phyloP scores from a whole-genome alignment of 768 basidiomycete genomes.

The Tricholoma terreum region DNA sequence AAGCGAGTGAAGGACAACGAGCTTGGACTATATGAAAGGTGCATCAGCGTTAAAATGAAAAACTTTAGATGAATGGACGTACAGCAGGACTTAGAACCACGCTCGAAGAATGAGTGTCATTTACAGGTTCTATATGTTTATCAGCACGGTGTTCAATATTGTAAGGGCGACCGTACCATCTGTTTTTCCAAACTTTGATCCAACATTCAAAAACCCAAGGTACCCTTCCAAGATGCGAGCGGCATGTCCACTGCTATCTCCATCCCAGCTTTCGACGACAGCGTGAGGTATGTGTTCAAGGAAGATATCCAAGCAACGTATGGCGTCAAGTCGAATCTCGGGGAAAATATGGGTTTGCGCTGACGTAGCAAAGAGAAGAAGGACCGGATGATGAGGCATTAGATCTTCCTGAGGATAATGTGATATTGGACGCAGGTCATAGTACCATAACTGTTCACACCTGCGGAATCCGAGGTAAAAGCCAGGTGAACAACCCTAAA shows the following conservation, averaged over 20 bases:
- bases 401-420: slow-evolving; percentile 54
- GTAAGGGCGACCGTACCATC: slow-evolving; percentile 39
- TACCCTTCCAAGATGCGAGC: slow-evolving; percentile 74
- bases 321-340: slow-evolving; percentile 87
- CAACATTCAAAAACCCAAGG: slow-evolving; percentile 71
- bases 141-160: not conserved
- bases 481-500: slow-evolving; percentile 67
- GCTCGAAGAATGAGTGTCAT: slow-evolving; percentile 59
- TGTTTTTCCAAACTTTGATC: slow-evolving; percentile 56
- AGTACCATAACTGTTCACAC: slow-evolving; percentile 22
- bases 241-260: slow-evolving; percentile 49
- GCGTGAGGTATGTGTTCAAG: slow-evolving; percentile 65
- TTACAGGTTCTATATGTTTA: slow-evolving; percentile 31
- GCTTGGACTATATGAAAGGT: slow-evolving; percentile 57
- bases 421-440: not conserved
- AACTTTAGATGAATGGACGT: slow-evolving; percentile 18
- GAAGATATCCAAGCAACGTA: slow-evolving; percentile 74
- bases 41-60: not conserved
- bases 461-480: slow-evolving; percentile 58
- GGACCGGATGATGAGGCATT: slow-evolving; percentile 65
- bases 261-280: slow-evolving; percentile 68
- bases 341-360: slow-evolving; percentile 95
- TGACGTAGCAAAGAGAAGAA: slow-evolving; percentile 85
- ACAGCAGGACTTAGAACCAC: slow-evolving; percentile 66
- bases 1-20: slow-evolving; percentile 71